Conservation (phyloP, 2,329 filamentous ascomycete genomes). For the Curvularia spicifera region DNA sequence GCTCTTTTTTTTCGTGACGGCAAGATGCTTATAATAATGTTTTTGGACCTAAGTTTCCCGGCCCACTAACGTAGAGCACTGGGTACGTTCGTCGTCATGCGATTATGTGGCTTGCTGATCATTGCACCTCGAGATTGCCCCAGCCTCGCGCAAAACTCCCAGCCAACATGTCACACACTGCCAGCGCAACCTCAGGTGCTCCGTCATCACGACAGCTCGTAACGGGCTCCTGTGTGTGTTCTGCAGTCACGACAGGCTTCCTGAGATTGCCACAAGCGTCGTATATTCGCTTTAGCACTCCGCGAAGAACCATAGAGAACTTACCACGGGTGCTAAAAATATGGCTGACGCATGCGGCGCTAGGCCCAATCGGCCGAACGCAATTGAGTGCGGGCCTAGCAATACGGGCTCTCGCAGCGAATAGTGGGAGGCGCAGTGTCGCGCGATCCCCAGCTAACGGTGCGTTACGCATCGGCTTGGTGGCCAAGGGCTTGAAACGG, state of each 20-base stretch:
- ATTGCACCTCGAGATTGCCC: constrained; percentile 11
- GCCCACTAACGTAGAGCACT: constrained; percentile 12
- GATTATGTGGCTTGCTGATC: constrained; percentile 17
- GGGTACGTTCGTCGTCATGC: constrained; percentile 13
- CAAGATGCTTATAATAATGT: constrained; percentile 6
- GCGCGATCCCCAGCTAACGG: constrained; percentile 32
- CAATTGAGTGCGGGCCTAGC: constrained; percentile 22
- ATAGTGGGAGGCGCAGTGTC: constrained; percentile 32
- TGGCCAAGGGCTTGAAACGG: constrained; percentile 33
- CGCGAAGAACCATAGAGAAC: constrained; percentile 5
- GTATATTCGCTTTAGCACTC: constrained; percentile 19
- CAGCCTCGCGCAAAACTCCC: constrained; percentile 8
- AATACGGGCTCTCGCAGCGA: constrained; percentile 27
- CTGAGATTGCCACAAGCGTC: constrained; percentile 26
- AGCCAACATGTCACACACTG: constrained; percentile 5
- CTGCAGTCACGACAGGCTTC: constrained; percentile 18
- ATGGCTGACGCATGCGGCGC: constrained; percentile 18
- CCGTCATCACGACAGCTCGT: constrained; percentile 17
- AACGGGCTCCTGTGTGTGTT: constrained; percentile 4
- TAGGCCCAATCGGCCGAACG: constrained; percentile 14
- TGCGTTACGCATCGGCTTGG: constrained; percentile 22
- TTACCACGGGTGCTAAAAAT: constrained; percentile 23
- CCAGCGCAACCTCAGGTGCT: constrained; percentile 11
- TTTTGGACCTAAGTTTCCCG: constrained; percentile 5
- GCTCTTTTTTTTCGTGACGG: not conserved